These are phyloP conservation scores for Canna indica DNA, from an alignment of 176 grass and related monocot species.

Conservation along the genomic window DNA sequence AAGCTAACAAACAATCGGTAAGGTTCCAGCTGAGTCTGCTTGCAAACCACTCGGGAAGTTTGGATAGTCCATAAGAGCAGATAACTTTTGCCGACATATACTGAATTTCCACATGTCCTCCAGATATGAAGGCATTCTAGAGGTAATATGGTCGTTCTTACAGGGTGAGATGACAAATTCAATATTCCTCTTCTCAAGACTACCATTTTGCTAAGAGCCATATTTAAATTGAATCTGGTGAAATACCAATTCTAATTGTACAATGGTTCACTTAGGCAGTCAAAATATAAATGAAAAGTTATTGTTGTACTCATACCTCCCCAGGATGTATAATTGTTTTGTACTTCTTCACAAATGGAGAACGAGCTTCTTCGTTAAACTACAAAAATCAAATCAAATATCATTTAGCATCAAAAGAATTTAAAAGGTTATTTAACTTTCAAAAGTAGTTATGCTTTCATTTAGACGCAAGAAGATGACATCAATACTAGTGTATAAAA, in stretches of 20 bases:
- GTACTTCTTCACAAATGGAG: slow-evolving; percentile 83
- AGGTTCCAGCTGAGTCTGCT: background rate
- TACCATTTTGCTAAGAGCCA: background rate
- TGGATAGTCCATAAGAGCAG: background rate
- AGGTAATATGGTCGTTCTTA: too few relatives aligned
- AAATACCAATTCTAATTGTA: background rate
- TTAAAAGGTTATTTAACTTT: background rate
- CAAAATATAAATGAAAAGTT: background rate
- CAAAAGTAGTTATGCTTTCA: background rate
- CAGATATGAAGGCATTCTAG: too few relatives aligned
- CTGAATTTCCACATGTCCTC: background rate
- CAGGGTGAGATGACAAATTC: background rate
- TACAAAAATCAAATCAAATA: slow-evolving; percentile 1
- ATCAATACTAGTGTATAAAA: too few relatives aligned
- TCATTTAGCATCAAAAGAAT: background rate
- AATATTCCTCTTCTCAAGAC: background rate
- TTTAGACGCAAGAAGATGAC: too few relatives aligned
- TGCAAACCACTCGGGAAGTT: background rate
- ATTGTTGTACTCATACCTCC: slow-evolving; percentile 47
- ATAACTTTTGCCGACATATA: background rate
- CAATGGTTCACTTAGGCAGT: background rate
- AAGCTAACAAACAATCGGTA: background rate
- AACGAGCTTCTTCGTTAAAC: slow-evolving; percentile 82
- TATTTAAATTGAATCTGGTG: background rate
- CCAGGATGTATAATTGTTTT: slow-evolving; percentile 99